These are phyloP conservation scores for Agarophyton chilense DNA, from an alignment of 23 red algal genomes.

Conservation along the genomic window DNA sequence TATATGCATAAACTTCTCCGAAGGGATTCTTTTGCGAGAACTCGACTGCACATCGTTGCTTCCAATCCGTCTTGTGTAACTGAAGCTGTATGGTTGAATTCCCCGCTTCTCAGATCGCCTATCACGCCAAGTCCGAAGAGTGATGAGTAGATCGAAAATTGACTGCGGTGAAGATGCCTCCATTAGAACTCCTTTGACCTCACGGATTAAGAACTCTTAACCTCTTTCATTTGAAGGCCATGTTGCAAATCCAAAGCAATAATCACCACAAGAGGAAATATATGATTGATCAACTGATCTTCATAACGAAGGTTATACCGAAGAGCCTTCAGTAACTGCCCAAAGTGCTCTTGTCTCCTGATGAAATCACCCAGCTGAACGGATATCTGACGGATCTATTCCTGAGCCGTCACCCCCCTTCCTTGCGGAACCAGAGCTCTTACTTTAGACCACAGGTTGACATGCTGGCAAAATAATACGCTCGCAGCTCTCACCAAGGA, in stretches of 20 bases:
- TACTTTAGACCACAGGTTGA: constrained; percentile 68
- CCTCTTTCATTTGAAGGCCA: not conserved
- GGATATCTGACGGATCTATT: constrained; percentile 59
- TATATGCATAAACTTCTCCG: constrained; percentile 28
- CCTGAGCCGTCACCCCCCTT: constrained; percentile 25
- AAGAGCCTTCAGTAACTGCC: constrained; percentile 37
- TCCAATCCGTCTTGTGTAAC: not conserved
- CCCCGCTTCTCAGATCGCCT: constrained; percentile 16
- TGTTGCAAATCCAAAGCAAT: constrained; percentile 49
- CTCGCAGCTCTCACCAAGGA: constrained; percentile 42
- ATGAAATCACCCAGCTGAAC: constrained; percentile 63
- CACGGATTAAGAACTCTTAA: constrained; percentile 51
- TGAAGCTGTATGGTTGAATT: not conserved
- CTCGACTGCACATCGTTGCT: not conserved
- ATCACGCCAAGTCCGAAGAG: constrained; percentile 65
- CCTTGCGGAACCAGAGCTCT: constrained; percentile 40
- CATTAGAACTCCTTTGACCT: constrained; percentile 45
- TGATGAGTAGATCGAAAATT: constrained; percentile 71
- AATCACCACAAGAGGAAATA: constrained; percentile 80
- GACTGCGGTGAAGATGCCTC: constrained; percentile 50
- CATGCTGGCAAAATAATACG: constrained; percentile 32
- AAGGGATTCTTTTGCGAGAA: constrained; percentile 18
- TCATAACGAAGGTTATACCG: constrained; percentile 73
- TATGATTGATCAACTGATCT: constrained; percentile 43
- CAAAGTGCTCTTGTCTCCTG: constrained; percentile 60